Percentiles rank a stretch among this genome's conserved stretches.
Evolutionary conservation across 2,329 filamentous ascomycete genomes (phyloP).

Genomic region (Ceratocystis eucalypticola): DNA sequence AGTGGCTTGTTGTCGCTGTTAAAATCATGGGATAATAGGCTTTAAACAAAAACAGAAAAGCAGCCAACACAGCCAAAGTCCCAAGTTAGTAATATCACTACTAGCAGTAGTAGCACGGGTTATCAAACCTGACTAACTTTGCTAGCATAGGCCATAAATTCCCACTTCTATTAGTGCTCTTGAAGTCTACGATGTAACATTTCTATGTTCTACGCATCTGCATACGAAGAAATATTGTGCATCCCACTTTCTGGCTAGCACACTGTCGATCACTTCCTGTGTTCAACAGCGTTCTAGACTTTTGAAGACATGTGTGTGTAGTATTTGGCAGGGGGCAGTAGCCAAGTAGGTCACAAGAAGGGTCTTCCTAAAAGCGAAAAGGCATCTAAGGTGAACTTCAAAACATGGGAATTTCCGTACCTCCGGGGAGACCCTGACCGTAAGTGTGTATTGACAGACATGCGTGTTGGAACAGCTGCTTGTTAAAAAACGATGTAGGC

Average conservation of each 20-base stretch:
- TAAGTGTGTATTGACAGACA: neutral
- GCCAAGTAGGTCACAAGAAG: neutral
- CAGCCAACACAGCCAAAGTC: neutral
- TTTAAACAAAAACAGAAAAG: neutral
- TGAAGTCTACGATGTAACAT: neutral
- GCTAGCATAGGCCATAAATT: neutral
- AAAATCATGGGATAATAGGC: no score
- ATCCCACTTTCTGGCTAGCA: slow-evolving; percentile 2
- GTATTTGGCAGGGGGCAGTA: neutral
- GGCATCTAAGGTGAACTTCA: neutral
- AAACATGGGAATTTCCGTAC: slow-evolving; percentile 6
- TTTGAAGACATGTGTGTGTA: neutral
- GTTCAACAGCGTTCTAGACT: neutral
- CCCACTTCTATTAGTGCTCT: neutral
- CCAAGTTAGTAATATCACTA: no score
- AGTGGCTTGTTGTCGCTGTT: no score
- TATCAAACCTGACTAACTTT: no score
- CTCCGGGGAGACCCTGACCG: neutral
- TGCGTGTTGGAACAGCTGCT: neutral
- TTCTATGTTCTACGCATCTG: neutral
- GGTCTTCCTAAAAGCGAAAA: neutral
- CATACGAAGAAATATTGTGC: slow-evolving; percentile 8
- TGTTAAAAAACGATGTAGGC: no score
- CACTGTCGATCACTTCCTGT: neutral
- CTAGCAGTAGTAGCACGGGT: no score